Evolutionary conservation across 1,284 basidiomycete genomes (phyloP).

Genomic region (Cronartium ribicola): DNA sequence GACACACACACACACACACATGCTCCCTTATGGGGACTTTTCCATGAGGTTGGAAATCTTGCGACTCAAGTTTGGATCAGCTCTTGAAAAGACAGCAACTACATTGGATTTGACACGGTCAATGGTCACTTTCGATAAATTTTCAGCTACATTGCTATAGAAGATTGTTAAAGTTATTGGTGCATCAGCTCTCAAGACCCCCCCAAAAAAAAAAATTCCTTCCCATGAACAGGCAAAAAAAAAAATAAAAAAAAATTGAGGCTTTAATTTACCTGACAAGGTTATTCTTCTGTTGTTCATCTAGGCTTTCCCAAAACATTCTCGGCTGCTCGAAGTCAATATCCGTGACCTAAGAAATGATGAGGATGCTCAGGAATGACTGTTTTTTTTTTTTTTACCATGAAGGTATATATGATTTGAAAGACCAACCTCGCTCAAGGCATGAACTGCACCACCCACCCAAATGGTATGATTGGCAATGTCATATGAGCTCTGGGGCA

Average conservation of each 20-base stretch:
- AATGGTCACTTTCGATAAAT: not conserved
- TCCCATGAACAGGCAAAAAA: too few species aligned
- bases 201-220: too few species aligned
- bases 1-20: too few species aligned
- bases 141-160: not conserved
- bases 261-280: constrained; percentile 13
- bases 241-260: too few species aligned
- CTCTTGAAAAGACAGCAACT: not conserved
- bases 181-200: too few species aligned
- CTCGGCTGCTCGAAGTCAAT: constrained; percentile 90
- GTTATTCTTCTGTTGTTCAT: constrained; percentile 63
- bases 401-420: too few species aligned
- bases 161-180: too few species aligned
- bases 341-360: constrained; percentile 6
- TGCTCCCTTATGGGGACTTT: not conserved
- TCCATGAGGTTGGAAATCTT: not conserved
- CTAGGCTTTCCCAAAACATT: constrained; percentile 70
- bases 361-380: too few species aligned
- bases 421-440: constrained; percentile 19
- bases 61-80: not conserved
- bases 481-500: constrained; percentile 35
- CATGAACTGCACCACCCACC: constrained; percentile 25
- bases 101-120: not conserved
- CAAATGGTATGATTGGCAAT: constrained; percentile 37
- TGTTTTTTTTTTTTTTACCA: too few species aligned